A percentile compares a stretch with the other conserved stretches of the same genome.
Conservation (phyloP, 2,329 filamentous ascomycete species). For the Alternaria novae-zelandiae region DNA sequence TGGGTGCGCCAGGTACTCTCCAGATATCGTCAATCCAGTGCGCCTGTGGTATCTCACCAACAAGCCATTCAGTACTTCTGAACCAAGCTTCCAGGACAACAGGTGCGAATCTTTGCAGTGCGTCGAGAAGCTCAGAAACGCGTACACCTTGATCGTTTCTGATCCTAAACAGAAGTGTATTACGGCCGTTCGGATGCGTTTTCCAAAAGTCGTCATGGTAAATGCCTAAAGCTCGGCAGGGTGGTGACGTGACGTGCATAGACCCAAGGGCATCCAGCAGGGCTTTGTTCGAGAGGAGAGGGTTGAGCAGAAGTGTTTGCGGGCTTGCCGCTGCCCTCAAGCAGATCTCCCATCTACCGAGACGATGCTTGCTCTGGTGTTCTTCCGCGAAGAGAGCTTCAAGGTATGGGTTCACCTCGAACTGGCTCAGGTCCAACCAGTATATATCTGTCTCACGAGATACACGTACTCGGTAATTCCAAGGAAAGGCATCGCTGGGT, state of each 20-base stretch:
- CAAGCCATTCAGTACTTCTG: background rate
- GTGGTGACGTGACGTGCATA: background rate
- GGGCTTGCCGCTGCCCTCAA: background rate
- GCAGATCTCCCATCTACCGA: background rate
- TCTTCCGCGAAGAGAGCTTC: background rate
- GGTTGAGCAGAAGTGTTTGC: background rate
- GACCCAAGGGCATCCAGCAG: background rate
- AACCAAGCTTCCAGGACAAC: no score
- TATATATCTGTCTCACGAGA: background rate
- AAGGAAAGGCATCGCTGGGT: background rate
- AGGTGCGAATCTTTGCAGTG: background rate
- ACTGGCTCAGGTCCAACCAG: background rate
- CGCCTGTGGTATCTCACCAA: background rate
- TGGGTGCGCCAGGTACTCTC: background rate
- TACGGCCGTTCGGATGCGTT: background rate
- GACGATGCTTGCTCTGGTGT: background rate
- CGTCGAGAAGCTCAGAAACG: background rate
- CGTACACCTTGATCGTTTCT: background rate
- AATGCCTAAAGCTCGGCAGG: background rate
- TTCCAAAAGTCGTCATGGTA: background rate
- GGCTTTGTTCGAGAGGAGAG: background rate
- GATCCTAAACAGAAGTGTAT: background rate
- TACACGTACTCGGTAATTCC: fast-evolving
- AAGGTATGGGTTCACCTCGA: background rate
- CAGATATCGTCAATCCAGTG: background rate